phyloP scores from a whole-genome alignment of 2,329 filamentous ascomycete species.

The Microsporum audouinii region DNA sequence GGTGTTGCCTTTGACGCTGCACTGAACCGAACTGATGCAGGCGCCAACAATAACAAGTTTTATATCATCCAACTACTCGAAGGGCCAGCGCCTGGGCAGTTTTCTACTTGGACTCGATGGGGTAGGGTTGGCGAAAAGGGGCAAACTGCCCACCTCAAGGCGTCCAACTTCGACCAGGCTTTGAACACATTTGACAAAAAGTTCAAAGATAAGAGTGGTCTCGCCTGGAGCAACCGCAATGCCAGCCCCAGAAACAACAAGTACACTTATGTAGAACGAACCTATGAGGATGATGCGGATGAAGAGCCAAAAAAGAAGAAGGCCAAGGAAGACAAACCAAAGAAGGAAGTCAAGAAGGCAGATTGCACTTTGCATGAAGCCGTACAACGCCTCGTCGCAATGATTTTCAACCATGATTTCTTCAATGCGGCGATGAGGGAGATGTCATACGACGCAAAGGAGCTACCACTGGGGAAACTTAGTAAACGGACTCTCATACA shows the following conservation, averaged over 20 bases:
- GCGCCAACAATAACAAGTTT: constrained; percentile 71
- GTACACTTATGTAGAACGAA: constrained; percentile 71
- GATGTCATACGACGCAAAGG: constrained; percentile 43
- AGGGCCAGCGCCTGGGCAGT: constrained; percentile 28
- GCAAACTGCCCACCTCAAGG: constrained; percentile 33
- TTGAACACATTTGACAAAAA: constrained; percentile 41
- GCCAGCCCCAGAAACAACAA: constrained; percentile 43
- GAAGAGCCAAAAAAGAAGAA: constrained; percentile 25
- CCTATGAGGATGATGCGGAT: constrained; percentile 54
- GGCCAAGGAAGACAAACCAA: constrained; percentile 19
- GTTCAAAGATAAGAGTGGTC: constrained; percentile 47
- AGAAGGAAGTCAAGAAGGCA: constrained; percentile 28
- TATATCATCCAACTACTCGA: constrained; percentile 59
- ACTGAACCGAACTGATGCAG: constrained; percentile 64
- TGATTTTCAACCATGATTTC: constrained; percentile 72
- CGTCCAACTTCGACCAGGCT: constrained; percentile 30
- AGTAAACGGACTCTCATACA: constrained; percentile 64
- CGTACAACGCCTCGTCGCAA: constrained; percentile 58
- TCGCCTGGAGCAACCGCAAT: constrained; percentile 40
- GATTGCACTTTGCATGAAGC: constrained; percentile 49
- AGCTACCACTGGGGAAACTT: constrained; percentile 73
- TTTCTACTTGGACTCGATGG: constrained; percentile 64
- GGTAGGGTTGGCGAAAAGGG: constrained; percentile 57
- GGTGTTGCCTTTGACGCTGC: constrained; percentile 66
- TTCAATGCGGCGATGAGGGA: constrained; percentile 47